Base-by-base conservation (phyloP, 192 early-diverging fungal genomes). In the Rhizophagus prolifer region DNA sequence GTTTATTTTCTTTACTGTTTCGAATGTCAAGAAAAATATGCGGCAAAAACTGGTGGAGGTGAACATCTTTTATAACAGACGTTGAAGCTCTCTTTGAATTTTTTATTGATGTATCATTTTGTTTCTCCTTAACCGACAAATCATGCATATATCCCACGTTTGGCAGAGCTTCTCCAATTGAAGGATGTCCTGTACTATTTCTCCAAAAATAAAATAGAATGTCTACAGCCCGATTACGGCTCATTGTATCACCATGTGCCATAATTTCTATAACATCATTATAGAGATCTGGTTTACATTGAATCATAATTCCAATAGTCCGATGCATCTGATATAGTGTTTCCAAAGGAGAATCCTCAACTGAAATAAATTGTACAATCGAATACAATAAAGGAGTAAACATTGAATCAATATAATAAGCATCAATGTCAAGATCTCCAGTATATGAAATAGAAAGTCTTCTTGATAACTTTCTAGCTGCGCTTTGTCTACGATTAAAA, bases 211-310 rank as follows among this genome's bases (percentile, higher is more conserved):
- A 74, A 28, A 86, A 82, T n/a, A 86, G 58, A n/a, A 86, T 79
- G 44, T 84, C 80, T 19, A 79, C 77, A 7, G 81, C 85, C 38
- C 76, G 79, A 10, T 66, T 72, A 19, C 82, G 74, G 50, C 84
- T 36, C 68, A 73, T 47, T 16, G 47, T 50, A 62, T 78, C 65
- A 67, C 86, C 77, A 67, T 83, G 58, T 3, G 88, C 81, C 54
- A 90, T 87, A 5, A 88, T 81, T 46, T 90, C 81, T 10, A 90
- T 72, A 9, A 90, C 26, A 77, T 90, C 87, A 46, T 80, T 41
- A 50, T 85, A 86, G 14, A 88, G 63, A 41, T 88, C 83, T 0
- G 86, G 82, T 64, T 90, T 90, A 6, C 74, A 73, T 25, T 74
- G 59, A 14, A 88, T 73, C 72, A 90, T 84, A 9, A 81, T 81